A percentile compares a stretch with the other conserved stretches of the same genome.
These are phyloP conservation scores for Fraxinus albicans DNA, from an alignment of 305 asterid species.

Conservation along the genomic window DNA sequence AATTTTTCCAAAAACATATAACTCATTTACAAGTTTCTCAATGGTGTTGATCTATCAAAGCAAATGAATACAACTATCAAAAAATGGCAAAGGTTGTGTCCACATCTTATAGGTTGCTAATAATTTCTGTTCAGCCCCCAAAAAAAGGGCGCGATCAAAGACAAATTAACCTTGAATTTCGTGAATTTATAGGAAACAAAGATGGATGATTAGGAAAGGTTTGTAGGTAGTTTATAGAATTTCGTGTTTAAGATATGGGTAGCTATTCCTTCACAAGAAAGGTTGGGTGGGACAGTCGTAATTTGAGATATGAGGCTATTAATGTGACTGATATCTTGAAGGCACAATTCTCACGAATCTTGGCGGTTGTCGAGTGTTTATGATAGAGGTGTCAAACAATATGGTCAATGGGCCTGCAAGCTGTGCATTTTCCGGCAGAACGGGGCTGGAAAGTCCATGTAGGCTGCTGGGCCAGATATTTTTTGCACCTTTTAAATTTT, in stretches of 20 bases:
- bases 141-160: too few species aligned
- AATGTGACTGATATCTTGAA: background rate
- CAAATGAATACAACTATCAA: too few species aligned
- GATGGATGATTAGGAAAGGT: too few species aligned
- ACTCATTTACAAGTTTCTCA: background rate
- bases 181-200: too few species aligned
- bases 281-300: background rate
- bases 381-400: background rate
- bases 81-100: too few species aligned
- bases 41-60: background rate
- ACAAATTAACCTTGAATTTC: too few species aligned
- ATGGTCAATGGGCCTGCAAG: background rate
- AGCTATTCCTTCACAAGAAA: background rate
- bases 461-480: background rate
- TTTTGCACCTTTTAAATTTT: background rate
- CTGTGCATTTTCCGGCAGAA: background rate
- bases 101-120: too few species aligned
- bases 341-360: background rate
- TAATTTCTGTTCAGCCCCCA: too few species aligned
- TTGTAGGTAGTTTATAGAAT: background rate
- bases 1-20: background rate
- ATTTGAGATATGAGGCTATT: background rate
- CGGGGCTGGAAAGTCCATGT: background rate
- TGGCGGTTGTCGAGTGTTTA: background rate
- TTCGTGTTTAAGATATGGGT: background rate